Base-by-base conservation (phyloP, 495 filamentous ascomycete species). In the Podospora pseudoanserina region DNA sequence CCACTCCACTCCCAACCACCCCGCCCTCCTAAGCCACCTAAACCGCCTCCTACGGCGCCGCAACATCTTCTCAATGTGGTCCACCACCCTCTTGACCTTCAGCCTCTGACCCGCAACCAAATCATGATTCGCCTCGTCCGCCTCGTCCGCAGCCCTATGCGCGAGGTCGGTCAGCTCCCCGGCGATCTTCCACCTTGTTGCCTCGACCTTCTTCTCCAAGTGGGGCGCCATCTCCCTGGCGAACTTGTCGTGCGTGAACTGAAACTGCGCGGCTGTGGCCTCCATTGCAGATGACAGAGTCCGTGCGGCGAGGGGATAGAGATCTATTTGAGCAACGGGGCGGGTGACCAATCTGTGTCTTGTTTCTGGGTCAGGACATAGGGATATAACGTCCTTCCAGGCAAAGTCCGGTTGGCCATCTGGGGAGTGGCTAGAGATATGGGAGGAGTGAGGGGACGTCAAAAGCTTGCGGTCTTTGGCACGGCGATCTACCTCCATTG, bases 1-100 rank as follows among this genome's bases (percentile, higher is more conserved):
- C 91, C 91, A 94, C 81, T 94, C 91, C 23, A 94, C 83, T 28
- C 88, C 79, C 11, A 91, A 79, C 82, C 90, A 94, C 4, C 89
- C 89, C 0, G 85, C 84, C 23, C 88, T 77, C 32, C 92, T 79
- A 2, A 92, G 78, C 89, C 90, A 93, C 26, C 91, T 81, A 58
- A 93, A 86, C 65, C 91, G 84, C 49, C 92, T 79, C 60, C 90
- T 81, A 39, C 92, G 81, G 61, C 83, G 74, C 67, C 90, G 80
- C 34, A 92, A 82, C 80, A 96, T 86, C 72, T 82, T 84, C 67
- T 96, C 90, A 62, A 97, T 90, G 9, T 85, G 84, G 70, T 97
- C 92, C 63, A 86, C 87, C 58, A 95, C 83, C 60, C 86, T 83
- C 78, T 95, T 96, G 28, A 94, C 86, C 26, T 88, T 85, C 19